Evolutionary conservation across 139 green algal genomes (phyloP).

Genomic region (Yamagishiella unicocca): DNA sequence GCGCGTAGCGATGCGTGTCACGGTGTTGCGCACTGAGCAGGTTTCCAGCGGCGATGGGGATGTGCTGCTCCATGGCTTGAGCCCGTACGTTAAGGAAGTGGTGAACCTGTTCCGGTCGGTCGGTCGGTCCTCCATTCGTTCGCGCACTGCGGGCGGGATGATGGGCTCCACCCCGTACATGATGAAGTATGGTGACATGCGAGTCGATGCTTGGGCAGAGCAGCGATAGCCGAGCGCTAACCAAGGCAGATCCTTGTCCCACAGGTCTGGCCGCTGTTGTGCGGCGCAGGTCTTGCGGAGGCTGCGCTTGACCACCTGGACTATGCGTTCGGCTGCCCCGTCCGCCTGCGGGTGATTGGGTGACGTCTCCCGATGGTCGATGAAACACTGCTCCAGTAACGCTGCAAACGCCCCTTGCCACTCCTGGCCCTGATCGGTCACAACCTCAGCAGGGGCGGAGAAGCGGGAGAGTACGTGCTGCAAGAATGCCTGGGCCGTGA

Average conservation of each 20-base stretch:
- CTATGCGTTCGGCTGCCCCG: not conserved
- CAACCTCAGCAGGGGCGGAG: no score
- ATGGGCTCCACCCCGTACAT: conserved; percentile 22
- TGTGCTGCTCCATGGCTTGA: not conserved
- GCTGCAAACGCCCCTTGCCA: not conserved
- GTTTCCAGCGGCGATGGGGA: not conserved
- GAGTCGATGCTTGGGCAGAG: conserved; percentile 4
- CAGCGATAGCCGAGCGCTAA: conserved; percentile 45
- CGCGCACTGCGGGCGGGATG: conserved; percentile 6
- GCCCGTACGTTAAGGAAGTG: no score
- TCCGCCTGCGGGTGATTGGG: not conserved
- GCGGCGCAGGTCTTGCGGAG: not conserved
- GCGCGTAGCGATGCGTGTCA: conserved; percentile 33
- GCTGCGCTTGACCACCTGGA: not conserved
- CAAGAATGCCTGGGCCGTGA: no score
- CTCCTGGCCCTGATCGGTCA: no score
- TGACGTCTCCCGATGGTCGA: not conserved
- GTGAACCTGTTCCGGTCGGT: no score
- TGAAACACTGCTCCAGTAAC: not conserved
- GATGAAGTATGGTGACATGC: conserved; percentile 26
- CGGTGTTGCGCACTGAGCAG: conserved; percentile 54
- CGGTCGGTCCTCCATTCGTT: not conserved
- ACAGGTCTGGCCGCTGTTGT: not conserved
- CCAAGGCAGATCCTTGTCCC: conserved; percentile 23
- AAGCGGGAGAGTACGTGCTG: no score